Evolutionary conservation across 257 asterid species (phyloP), one percentile per base, ranked within the genome.

Genomic region (Lycium barbarum): DNA sequence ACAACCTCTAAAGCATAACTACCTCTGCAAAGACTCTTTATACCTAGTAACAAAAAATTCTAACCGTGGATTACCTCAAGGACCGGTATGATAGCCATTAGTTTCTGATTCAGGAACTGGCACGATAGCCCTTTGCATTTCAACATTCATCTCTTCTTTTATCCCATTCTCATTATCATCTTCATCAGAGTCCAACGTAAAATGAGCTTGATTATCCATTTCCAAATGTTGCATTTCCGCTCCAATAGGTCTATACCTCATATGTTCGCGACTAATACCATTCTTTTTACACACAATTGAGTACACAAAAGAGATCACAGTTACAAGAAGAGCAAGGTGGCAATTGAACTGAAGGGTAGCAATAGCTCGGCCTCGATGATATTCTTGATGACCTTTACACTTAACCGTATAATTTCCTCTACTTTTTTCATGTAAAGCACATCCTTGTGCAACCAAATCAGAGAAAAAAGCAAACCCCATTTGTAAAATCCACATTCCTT

Each of bases 381-480:
- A 96, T 83, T 93, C 97, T 0, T 88, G 91, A 74, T 95, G 98
- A 83, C 98, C 99, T 84, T 94, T 93, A 91, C 99, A 96, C 87
- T 86, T 95, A 7, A 96, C 87, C 13, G 98, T 93, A 78, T 86
- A 96, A 88, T 95, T 96, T 3, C 97, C 99, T 86, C 97, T 91
- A 87, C 98, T 95, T 90, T 88, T 93, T 66, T 88, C 91, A 53
- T 91, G 93, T 93, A 96, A 89, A 80, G 87, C 74, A 83, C 99
- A 96, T 22, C 99, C 99, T n/a, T 88, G 86, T 0, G 92, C 87
- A 18, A 93, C 92, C 88, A 91, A 66, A 55, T 90, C 95, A 20
- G 98, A 89, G 94, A 89, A 92, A 86, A 96, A 93, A 6, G 99
- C 92, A 83, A 95, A 91, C 3, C 99, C 99, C 98, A 96, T 96